Percentiles rank a stretch among this genome's conserved stretches.
Conservation (phyloP, 192 early-diverging fungal genomes). For the Coemansia sp. region DNA sequence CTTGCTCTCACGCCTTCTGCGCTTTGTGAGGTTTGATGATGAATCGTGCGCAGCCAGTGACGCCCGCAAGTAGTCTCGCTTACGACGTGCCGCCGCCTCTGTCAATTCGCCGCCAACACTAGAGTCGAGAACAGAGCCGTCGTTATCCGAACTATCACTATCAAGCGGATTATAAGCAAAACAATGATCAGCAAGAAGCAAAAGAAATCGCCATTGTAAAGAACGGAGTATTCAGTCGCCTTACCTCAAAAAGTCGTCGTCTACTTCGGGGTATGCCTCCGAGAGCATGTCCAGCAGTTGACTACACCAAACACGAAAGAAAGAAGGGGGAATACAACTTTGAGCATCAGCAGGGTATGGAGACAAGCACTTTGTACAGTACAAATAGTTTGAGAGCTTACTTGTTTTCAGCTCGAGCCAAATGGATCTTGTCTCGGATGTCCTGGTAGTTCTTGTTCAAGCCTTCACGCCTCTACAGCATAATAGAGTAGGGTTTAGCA, state of each 20-base stretch:
- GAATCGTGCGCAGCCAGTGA: background rate
- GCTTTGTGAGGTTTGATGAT: background rate
- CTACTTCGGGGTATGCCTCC: conserved; percentile 41
- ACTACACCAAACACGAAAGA: conserved; percentile 20
- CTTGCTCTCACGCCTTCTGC: conserved; percentile 20
- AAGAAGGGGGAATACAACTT: background rate
- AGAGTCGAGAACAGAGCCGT: background rate
- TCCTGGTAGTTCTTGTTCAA: conserved; percentile 37
- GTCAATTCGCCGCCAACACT: background rate
- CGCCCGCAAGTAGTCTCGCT: background rate
- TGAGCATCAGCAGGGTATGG: background rate
- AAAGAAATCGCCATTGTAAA: background rate
- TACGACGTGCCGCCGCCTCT: background rate
- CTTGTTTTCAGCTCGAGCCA: conserved; percentile 44
- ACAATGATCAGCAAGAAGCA: background rate
- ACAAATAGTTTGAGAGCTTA: conserved; percentile 26
- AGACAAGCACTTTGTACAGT: background rate
- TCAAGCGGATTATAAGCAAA: conserved; percentile 4
- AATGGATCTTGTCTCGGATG: conserved; percentile 21
- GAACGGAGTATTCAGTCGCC: background rate
- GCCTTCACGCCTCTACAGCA: conserved; percentile 37
- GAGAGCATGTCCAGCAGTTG: conserved; percentile 50
- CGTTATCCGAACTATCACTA: conserved; percentile 9
- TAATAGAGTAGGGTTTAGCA: background rate
- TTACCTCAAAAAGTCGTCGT: conserved; percentile 45